Base-by-base conservation (phyloP, 805 yeast species). In the Kodamaea restingae region DNA sequence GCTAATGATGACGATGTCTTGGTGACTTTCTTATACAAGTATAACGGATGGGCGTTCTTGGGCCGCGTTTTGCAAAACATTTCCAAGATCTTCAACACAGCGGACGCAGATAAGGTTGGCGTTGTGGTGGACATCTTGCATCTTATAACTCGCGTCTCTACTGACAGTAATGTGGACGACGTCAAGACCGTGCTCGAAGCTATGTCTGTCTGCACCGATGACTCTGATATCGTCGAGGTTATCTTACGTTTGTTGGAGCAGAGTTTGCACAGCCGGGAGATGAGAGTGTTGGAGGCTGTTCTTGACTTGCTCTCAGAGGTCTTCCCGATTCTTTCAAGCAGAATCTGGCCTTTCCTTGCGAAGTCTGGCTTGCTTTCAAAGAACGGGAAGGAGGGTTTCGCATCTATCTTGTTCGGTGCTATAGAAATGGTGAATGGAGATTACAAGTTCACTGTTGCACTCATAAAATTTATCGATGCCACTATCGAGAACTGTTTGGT, bases 21-120 rank as follows among this genome's bases (percentile, higher is more conserved):
- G 12, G 84, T 84, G 3, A 73, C 87, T 15, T 88, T 93, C 63
- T 63, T 81, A 18, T 77, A 83, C 54, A 71, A 73, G 3, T 88
- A 81, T 55, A 85, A 81, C 53, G 97, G 97, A 1, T 88, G 97
- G 95, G 75, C 95, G 0, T 61, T 84, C 18, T 50, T 91, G 12
- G 97, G 97, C 1, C 73, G 95, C 50, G 63, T 85, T 0, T 58
- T 90, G 22, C 88, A 84, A 47, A 83, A 83, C 46, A 60, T 82
- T 7, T 67, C 76, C 1, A 65, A 62, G 39, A 50, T 51, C 17
- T 71, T 66, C 36, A 63, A 67, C 40, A 49, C 49, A 14, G 49
- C 68, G 4, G 66, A 68, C 27, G 46, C 50, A 2, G 73, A 70
- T 7, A 69, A 66, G 36, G 46, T 57, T 7, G 67, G 62, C 2